A percentile compares a stretch with the other conserved stretches of the same genome.
Evolutionary conservation across 2,329 filamentous ascomycete species (phyloP).

Genomic region (Colletotrichum cordylinicola): DNA sequence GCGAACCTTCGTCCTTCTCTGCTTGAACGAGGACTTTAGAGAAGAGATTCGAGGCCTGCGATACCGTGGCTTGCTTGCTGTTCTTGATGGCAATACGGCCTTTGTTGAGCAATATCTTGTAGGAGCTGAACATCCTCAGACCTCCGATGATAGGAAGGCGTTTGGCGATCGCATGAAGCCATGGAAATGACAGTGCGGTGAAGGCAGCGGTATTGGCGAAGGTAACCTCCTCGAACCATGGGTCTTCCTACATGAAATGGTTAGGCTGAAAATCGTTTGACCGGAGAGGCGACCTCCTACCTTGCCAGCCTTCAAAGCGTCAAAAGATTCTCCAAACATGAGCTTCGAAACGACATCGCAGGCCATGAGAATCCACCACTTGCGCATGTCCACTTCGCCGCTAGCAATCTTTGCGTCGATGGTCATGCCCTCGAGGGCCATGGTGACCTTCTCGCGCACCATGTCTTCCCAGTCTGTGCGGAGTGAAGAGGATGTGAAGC

Average conservation of each 20-base stretch:
- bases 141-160: neutral
- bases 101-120: neutral
- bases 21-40: neutral
- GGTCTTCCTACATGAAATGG: neutral
- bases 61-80: neutral
- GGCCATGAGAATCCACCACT: constrained; percentile 60
- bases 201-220: neutral
- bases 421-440: constrained; percentile 48
- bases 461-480: constrained; percentile 30
- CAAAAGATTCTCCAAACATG: constrained; percentile 60
- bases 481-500: constrained; percentile 42
- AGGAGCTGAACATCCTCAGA: neutral
- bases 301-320: constrained; percentile 54
- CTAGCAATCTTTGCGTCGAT: constrained; percentile 41
- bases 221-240: neutral
- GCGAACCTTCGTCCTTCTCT: neutral
- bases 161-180: neutral
- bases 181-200: neutral
- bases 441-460: constrained; percentile 39
- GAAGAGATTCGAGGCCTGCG: neutral
- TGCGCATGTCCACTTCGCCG: constrained; percentile 50
- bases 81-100: neutral
- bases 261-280: neutral
- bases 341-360: constrained; percentile 60
- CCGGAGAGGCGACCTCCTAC: constrained; percentile 33